Evolutionary conservation across 306 rosid genomes (phyloP).

Genomic region (Quercus ilex): DNA sequence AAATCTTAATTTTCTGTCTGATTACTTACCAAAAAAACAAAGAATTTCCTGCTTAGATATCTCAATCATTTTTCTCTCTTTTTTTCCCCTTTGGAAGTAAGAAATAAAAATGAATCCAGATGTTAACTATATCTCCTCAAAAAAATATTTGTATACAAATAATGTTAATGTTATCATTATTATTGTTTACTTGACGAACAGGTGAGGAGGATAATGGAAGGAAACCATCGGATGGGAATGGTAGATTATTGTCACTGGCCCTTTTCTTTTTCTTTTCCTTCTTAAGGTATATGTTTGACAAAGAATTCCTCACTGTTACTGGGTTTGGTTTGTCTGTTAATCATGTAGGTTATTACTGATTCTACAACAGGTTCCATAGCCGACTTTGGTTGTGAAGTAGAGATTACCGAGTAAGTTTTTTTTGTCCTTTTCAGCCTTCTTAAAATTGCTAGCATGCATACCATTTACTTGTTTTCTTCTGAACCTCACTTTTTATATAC

Average conservation of each 20-base stretch:
- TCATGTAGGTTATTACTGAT: conserved; percentile 68
- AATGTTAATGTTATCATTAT: conserved; percentile 14
- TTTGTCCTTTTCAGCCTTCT: conserved; percentile 16
- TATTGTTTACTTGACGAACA: conserved; percentile 28
- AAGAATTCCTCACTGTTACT: conserved; percentile 19
- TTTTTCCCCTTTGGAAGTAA: no score
- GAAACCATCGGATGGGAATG: conserved; percentile 99
- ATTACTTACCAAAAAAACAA: no score
- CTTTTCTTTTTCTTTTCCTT: conserved; percentile 20
- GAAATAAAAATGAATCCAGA: no score
- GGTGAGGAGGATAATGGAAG: conserved; percentile 99
- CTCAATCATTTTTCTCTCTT: no score
- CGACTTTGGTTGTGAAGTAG: conserved; percentile 96
- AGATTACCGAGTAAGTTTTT: conserved; percentile 91
- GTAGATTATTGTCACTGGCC: conserved; percentile 50
- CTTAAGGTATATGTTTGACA: conserved; percentile 20
- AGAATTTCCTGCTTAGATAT: no score
- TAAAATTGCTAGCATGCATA: not conserved
- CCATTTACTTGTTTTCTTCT: not conserved
- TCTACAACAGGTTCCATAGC: conserved; percentile 73
- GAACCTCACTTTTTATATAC: conserved; percentile 4
- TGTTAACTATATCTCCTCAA: no score
- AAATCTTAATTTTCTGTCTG: not conserved
- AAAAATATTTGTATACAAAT: not conserved
- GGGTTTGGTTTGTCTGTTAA: conserved; percentile 32